phyloP scores from a whole-genome alignment of 805 yeast genomes.

The Nakazawaea ambrosiae region DNA sequence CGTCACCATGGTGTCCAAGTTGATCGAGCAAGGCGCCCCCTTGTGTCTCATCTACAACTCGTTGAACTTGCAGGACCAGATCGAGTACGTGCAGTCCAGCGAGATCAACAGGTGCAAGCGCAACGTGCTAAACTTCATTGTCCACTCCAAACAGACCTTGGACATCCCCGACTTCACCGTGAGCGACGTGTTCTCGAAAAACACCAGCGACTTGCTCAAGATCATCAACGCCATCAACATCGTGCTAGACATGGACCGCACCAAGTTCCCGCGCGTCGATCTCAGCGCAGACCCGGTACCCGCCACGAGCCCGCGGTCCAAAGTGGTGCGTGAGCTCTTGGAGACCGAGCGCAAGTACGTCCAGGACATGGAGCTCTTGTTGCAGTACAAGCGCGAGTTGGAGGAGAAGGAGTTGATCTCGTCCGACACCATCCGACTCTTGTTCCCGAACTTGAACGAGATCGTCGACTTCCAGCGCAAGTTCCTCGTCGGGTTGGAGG shows the following conservation, averaged over 20 bases:
- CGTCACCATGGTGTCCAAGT: slow-evolving; percentile 81
- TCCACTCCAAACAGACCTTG: slow-evolving; percentile 75
- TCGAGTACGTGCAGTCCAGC: slow-evolving; percentile 62
- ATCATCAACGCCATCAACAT: slow-evolving; percentile 67
- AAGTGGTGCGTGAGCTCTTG: slow-evolving; percentile 76
- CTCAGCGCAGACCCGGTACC: slow-evolving; percentile 18
- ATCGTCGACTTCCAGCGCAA: slow-evolving; percentile 90
- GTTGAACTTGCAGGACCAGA: slow-evolving; percentile 41
- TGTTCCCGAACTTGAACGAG: slow-evolving; percentile 80
- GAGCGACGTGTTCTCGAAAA: slow-evolving; percentile 80
- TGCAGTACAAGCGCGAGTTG: slow-evolving; percentile 61
- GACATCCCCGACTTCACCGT: slow-evolving; percentile 81
- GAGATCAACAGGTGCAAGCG: slow-evolving; percentile 82
- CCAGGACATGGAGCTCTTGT: slow-evolving; percentile 76
- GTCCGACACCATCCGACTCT: slow-evolving; percentile 68
- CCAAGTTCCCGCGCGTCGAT: slow-evolving; percentile 22
- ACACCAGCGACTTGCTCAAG: slow-evolving; percentile 68
- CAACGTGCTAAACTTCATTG: slow-evolving; percentile 82
- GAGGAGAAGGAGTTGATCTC: slow-evolving; percentile 59
- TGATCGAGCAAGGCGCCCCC: slow-evolving; percentile 90
- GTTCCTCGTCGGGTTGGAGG: slow-evolving; percentile 81
- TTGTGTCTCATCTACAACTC: slow-evolving; percentile 78
- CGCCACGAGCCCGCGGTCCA: slow-evolving; percentile 54
- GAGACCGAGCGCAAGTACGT: slow-evolving; percentile 92
- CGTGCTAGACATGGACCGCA: slow-evolving; percentile 43